Evolutionary conservation across 345 rosid species (phyloP).

Genomic region (Punica granatum): DNA sequence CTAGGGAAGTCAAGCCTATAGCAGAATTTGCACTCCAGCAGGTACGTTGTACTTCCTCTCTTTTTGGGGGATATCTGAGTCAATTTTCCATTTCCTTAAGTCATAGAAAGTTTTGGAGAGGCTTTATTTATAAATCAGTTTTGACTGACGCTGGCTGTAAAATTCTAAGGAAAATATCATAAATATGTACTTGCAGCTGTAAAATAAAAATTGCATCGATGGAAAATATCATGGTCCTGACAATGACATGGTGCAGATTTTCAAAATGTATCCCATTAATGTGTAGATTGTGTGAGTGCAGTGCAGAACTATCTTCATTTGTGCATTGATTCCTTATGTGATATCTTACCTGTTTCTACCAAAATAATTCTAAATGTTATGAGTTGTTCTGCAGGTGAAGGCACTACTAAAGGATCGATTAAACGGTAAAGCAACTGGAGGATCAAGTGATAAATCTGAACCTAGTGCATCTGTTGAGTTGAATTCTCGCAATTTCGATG

Average conservation of each 20-base stretch:
- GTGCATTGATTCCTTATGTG: not conserved
- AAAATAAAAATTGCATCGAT: too few relatives aligned
- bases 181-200: too few relatives aligned
- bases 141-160: too few relatives aligned
- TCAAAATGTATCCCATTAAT: too few relatives aligned
- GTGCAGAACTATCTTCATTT: too few relatives aligned
- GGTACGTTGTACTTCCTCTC: constrained; percentile 36
- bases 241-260: too few relatives aligned
- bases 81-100: not conserved
- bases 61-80: not conserved
- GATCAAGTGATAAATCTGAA: constrained; percentile 78
- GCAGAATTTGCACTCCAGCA: constrained; percentile 47
- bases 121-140: too few relatives aligned
- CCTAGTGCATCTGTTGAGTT: constrained; percentile 61
- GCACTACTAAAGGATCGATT: constrained; percentile 74
- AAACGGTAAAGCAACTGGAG: constrained; percentile 66
- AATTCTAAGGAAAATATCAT: too few relatives aligned
- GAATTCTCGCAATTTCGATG: constrained; percentile 75
- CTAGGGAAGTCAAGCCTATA: constrained; percentile 80
- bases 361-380: not conserved
- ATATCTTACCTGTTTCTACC: not conserved
- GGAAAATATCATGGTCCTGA: too few relatives aligned
- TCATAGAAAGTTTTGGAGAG: too few relatives aligned
- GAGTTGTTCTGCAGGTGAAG: constrained; percentile 43
- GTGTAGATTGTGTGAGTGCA: too few relatives aligned